These are phyloP conservation scores for Magnaporthiopsis incrustans DNA, from an alignment of 2,329 filamentous ascomycete species.

Conservation along the genomic window DNA sequence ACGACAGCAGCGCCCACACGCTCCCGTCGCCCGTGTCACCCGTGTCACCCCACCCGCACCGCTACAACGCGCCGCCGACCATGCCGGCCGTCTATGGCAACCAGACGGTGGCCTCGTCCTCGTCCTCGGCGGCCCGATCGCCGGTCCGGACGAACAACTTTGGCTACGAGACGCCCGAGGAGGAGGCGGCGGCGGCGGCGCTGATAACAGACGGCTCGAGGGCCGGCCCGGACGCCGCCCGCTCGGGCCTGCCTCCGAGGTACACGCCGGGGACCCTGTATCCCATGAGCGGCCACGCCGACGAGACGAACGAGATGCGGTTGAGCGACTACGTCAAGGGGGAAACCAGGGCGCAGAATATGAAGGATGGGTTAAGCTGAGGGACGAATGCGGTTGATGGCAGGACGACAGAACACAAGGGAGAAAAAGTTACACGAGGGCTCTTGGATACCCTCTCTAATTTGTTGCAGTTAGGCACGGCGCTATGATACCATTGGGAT, in stretches of 20 bases:
- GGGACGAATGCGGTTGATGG: background rate
- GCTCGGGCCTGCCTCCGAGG: slow-evolving; percentile 19
- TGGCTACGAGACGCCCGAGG: slow-evolving; percentile 9
- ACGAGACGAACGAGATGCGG: slow-evolving; percentile 27
- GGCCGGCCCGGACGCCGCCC: background rate
- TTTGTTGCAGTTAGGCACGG: background rate
- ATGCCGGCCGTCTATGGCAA: slow-evolving; percentile 13
- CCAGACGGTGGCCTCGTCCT: background rate
- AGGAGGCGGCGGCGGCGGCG: slow-evolving; percentile 20
- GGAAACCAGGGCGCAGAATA: slow-evolving; percentile 26
- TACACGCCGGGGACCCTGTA: slow-evolving; percentile 22
- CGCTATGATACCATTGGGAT: background rate
- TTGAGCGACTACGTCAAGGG: slow-evolving; percentile 30
- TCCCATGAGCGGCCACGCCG: slow-evolving; percentile 25
- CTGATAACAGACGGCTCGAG: slow-evolving; percentile 21
- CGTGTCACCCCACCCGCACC: slow-evolving; percentile 3
- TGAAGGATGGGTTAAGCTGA: slow-evolving; percentile 19
- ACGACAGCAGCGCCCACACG: background rate
- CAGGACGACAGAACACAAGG: background rate
- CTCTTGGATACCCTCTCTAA: background rate
- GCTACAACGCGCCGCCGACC: background rate
- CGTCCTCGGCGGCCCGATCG: background rate
- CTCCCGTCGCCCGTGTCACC: background rate
- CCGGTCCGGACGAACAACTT: background rate
- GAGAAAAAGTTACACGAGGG: background rate